Evolutionary conservation across 208 protist genomes (phyloP), one percentile per base, ranked within the genome.

Genomic region (Trypanosoma theileri): DNA sequence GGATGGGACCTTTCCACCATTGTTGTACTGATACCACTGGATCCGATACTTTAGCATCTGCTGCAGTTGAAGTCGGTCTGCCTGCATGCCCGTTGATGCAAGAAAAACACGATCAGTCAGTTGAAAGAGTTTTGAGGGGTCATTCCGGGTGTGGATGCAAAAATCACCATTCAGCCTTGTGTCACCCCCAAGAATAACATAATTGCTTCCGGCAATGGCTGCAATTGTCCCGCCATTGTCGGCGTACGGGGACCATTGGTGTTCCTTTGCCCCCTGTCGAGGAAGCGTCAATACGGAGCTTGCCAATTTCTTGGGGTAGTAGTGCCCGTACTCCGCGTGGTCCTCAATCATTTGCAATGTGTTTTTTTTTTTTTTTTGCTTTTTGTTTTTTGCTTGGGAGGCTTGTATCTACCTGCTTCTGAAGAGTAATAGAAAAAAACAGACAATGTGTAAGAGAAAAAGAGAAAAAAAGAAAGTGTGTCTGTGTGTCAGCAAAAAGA

Each of bases 81-180:
- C 96, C 84, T 98, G 97, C 98, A 99, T 99, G 50, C 98, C 98
- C 61, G 86, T 91, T 56, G 92, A 95, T 28, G 93, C 97, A 46
- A 99, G 73, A 54, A 97, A 96, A 60, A 86, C 96, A 24, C 83
- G 78, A 17, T 95, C 82, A 9, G 96, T 98, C 52, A 99, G 79
- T 79, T 97, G 73, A 69, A 91, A 91, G 19, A 98, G 46, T 83
- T 99, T 99, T 45, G 93, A 88, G 42, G 62, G 60, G 59, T 98
- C 86, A 45, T 96, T 67, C 35, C 98, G 83, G n/a, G 96, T 96
- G 69, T 94, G 81, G 61, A 99, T 98, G 69, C 88, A 95, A 82
- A 98, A 99, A 59, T 98, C 97, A 45, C 88, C 86, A 74, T 93
- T 98, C 73, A 99, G 78, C 50, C 99, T 93, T 11, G 98, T 99